Percentiles rank a stretch among this genome's conserved stretches.
Conservation (phyloP, 768 basidiomycete species). For the Rhodotorula sphaerocarpa region DNA sequence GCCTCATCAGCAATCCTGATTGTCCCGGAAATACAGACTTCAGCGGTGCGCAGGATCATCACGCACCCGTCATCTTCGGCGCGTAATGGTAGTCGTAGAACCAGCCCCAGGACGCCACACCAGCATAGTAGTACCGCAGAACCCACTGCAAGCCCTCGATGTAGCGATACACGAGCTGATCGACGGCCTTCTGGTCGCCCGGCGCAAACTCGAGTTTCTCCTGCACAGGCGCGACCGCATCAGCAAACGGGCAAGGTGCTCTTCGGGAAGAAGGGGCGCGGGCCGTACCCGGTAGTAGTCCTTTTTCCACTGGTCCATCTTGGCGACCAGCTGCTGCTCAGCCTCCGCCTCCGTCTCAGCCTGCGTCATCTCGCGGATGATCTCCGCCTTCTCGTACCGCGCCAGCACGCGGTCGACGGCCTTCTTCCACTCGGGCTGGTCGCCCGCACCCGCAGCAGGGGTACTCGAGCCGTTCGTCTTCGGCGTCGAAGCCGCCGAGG, state of each 20-base stretch:
- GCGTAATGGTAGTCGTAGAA: constrained; percentile 98
- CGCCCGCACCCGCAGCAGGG: constrained; percentile 49
- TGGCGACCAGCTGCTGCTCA: constrained; percentile 63
- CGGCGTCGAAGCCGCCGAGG: no score
- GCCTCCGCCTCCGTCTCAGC: constrained; percentile 68
- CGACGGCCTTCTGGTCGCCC: constrained; percentile 57
- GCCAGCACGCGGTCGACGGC: constrained; percentile 74
- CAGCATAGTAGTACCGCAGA: constrained; percentile 96
- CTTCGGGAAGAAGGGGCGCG: no score
- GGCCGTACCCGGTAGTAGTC: constrained; percentile 69
- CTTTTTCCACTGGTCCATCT: constrained; percentile 88
- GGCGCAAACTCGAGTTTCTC: constrained; percentile 78
- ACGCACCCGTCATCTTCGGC: constrained; percentile 82
- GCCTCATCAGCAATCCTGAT: no score
- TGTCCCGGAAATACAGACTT: no score
- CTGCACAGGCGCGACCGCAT: constrained; percentile 47
- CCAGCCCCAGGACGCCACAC: constrained; percentile 97
- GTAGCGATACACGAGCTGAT: constrained; percentile 66
- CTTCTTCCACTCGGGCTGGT: constrained; percentile 51
- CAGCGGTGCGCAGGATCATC: no score
- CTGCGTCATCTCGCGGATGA: constrained; percentile 56
- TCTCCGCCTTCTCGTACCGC: constrained; percentile 80
- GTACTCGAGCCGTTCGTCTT: constrained; percentile 36
- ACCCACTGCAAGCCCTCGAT: constrained; percentile 97
- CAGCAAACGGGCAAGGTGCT: no score